Percentiles rank a stretch among this genome's conserved stretches.
Evolutionary conservation across 2,329 filamentous ascomycete genomes (phyloP).

Genomic region (Cadophora malorum): DNA sequence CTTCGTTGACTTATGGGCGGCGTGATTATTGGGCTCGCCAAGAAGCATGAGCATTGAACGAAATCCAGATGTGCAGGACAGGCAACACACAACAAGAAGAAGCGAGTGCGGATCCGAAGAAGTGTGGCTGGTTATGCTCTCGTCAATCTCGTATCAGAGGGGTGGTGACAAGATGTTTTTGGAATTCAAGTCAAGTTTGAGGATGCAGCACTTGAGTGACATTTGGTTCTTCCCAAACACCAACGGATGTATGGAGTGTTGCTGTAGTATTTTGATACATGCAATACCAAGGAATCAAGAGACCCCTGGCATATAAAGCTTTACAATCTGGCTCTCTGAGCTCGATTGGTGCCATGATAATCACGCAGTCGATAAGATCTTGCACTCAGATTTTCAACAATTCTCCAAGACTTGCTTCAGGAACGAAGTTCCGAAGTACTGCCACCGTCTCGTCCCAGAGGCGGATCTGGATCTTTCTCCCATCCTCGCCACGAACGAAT

Average conservation of each 20-base stretch:
- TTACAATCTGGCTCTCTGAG: background rate
- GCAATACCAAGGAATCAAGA: background rate
- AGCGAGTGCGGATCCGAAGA: background rate
- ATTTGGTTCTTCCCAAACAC: too few relatives aligned
- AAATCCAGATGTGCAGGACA: background rate
- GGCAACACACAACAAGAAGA: background rate
- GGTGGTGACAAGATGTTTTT: background rate
- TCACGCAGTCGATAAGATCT: background rate
- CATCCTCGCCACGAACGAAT: conserved; percentile 15
- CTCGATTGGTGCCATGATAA: background rate
- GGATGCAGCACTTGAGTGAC: too few relatives aligned
- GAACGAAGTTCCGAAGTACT: background rate
- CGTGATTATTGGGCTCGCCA: background rate
- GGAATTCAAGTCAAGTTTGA: background rate
- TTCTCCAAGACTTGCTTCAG: background rate
- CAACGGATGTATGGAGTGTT: background rate
- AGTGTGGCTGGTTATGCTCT: background rate
- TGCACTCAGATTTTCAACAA: background rate
- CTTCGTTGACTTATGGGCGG: background rate
- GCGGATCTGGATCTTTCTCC: conserved; percentile 1
- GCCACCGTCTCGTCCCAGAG: conserved; percentile 4
- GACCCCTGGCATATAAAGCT: background rate
- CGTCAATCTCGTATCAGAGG: background rate
- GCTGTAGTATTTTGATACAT: background rate
- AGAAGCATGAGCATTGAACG: background rate